Conservation (phyloP, 371 early-diverging fungal species). For the Caulochytrium protostelioides region DNA sequence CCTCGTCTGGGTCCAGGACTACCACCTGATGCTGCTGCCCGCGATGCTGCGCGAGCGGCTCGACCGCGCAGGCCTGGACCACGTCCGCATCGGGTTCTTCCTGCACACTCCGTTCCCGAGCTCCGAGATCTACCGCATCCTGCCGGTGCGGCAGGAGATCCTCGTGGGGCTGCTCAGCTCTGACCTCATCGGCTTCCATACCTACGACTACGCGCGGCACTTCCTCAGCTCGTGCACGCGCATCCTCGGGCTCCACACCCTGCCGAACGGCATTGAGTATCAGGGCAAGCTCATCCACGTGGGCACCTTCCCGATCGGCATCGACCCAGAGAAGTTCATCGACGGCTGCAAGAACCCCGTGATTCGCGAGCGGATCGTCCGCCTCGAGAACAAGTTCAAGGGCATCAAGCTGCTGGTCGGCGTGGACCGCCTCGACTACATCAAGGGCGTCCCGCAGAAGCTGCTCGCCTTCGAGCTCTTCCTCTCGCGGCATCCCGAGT, state of each 20-base stretch:
- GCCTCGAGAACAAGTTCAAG: constrained; percentile 61
- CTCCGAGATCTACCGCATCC: constrained; percentile 75
- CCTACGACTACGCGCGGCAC: constrained; percentile 97
- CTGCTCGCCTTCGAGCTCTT: constrained; percentile 89
- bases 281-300: constrained; percentile 74
- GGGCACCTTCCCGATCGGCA: constrained; percentile 98
- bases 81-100: constrained; percentile 94
- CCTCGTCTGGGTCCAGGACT: constrained; percentile 99
- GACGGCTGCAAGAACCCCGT: constrained; percentile 39
- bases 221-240: constrained; percentile 90
- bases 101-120: constrained; percentile 97
- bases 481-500: constrained; percentile 73
- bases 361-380: constrained; percentile 51
- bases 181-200: constrained; percentile 95
- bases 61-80: constrained; percentile 11
- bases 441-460: constrained; percentile 99
- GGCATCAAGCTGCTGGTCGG: constrained; percentile 87
- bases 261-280: constrained; percentile 78
- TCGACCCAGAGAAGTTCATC: constrained; percentile 86
- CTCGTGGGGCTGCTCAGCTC: constrained; percentile 70
- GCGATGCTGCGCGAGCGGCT: constrained; percentile 48
- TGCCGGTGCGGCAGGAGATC: constrained; percentile 79
- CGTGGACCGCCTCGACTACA: constrained; percentile 97
- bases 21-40: constrained; percentile 96
- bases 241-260: constrained; percentile 69